phyloP scores from a whole-genome alignment of 768 basidiomycete genomes.

The Phanerochaete sordida region DNA sequence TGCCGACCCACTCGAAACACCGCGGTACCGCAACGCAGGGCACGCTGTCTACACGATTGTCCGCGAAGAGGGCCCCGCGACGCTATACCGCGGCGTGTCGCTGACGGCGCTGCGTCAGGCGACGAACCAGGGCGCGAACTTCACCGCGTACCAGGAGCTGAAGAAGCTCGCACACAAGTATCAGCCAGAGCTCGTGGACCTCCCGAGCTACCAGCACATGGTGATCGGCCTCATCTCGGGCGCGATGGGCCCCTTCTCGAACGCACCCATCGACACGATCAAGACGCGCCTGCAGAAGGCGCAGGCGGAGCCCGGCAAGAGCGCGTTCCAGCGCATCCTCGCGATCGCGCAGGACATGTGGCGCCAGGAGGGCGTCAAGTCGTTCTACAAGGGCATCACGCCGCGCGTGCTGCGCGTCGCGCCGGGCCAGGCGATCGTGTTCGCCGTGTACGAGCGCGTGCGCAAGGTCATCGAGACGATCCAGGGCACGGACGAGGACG shows the following conservation, averaged over 20 bases:
- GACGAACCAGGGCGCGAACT: slow-evolving; percentile 99
- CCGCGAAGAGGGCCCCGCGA: slow-evolving; percentile 80
- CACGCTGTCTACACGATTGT: slow-evolving; percentile 96
- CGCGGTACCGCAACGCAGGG: slow-evolving; percentile 93
- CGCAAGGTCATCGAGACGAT: slow-evolving; percentile 70
- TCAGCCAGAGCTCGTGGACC: slow-evolving; percentile 75
- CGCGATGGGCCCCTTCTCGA: slow-evolving; percentile 97
- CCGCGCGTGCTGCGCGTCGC: slow-evolving; percentile 95
- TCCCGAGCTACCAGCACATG: slow-evolving; percentile 97
- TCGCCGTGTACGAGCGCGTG: slow-evolving; percentile 94
- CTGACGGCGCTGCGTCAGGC: slow-evolving; percentile 95
- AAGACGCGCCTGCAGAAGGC: slow-evolving; percentile 94
- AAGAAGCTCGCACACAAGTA: slow-evolving; percentile 76
- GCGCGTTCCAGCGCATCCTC: slow-evolving; percentile 75
- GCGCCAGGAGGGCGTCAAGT: slow-evolving; percentile 78
- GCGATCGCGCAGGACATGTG: slow-evolving; percentile 92
- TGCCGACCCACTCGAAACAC: slow-evolving; percentile 90
- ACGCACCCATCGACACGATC: slow-evolving; percentile 93
- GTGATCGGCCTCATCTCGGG: slow-evolving; percentile 92
- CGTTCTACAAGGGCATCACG: slow-evolving; percentile 99
- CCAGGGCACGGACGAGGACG: slow-evolving; percentile 53
- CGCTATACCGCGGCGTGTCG: slow-evolving; percentile 90
- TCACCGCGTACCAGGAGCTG: slow-evolving; percentile 96
- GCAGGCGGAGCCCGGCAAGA: slow-evolving; percentile 65
- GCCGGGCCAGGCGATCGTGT: slow-evolving; percentile 95